Conservation (phyloP, 2,329 filamentous ascomycete genomes). For the Hypoxylon sp. region DNA sequence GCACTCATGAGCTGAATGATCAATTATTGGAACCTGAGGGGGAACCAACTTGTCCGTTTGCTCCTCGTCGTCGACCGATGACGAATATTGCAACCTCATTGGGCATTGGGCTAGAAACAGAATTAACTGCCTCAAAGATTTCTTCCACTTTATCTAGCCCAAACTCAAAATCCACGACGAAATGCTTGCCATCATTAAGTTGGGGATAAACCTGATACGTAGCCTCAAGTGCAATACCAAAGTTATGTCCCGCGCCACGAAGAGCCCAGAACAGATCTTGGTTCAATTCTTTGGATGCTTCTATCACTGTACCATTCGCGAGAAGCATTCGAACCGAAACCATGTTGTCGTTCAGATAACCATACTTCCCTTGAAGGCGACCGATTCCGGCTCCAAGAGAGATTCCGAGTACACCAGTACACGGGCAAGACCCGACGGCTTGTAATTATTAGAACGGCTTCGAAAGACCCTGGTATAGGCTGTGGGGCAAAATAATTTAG, state of each 20-base stretch:
- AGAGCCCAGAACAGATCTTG: constrained; percentile 69
- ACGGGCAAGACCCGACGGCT: neutral
- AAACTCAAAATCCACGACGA: neutral
- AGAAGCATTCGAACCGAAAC: constrained; percentile 37
- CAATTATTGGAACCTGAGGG: too few species aligned
- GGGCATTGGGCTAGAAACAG: neutral
- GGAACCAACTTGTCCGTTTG: too few species aligned
- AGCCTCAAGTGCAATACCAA: constrained; percentile 67
- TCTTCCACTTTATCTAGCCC: neutral
- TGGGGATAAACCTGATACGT: constrained; percentile 52
- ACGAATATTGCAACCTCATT: neutral
- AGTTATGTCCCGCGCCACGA: constrained; percentile 70
- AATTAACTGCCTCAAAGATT: neutral
- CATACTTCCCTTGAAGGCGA: constrained; percentile 47
- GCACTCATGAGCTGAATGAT: too few species aligned
- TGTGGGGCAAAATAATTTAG: too few species aligned
- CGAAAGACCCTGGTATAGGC: too few species aligned
- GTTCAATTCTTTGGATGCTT: constrained; percentile 40
- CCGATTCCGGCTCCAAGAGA: constrained; percentile 9
- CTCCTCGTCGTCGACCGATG: neutral
- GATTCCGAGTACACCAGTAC: neutral
- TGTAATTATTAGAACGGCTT: too few species aligned
- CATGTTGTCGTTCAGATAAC: constrained; percentile 43
- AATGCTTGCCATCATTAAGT: neutral
- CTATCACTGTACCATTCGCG: constrained; percentile 37